phyloP scores from a whole-genome alignment of 2,329 filamentous ascomycete species.

The Arthroderma uncinatum region DNA sequence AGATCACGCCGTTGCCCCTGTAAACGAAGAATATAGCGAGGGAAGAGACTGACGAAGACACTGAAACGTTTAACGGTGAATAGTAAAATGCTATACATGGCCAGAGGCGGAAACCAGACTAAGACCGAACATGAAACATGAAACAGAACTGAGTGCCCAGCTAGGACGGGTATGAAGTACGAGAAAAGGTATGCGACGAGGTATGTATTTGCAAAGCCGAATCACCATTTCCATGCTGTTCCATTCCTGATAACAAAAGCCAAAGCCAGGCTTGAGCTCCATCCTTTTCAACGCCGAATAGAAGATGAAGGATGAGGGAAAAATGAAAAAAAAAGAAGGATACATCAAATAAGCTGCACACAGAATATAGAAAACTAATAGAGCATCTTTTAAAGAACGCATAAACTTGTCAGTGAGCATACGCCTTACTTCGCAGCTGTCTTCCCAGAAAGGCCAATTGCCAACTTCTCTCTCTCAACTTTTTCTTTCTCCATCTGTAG shows the following conservation, averaged over 20 bases:
- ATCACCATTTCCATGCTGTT: constrained; percentile 1
- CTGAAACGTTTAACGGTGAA: neutral
- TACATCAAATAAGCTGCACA: neutral
- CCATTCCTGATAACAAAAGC: neutral
- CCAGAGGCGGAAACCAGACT: neutral
- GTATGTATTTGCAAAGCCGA: neutral
- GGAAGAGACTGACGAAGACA: neutral
- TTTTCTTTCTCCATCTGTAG: constrained; percentile 15
- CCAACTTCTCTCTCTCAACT: constrained; percentile 14
- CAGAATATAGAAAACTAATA: neutral
- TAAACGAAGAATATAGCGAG: neutral
- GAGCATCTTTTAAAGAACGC: neutral
- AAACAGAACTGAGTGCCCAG: neutral
- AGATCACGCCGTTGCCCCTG: too few species aligned
- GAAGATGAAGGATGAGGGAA: neutral
- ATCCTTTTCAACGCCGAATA: constrained; percentile 4
- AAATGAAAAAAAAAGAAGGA: neutral
- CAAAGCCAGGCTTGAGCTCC: neutral
- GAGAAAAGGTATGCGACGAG: neutral
- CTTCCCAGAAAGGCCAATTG: constrained; percentile 8
- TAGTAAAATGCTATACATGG: neutral
- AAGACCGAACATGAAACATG: neutral
- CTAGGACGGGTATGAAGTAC: neutral
- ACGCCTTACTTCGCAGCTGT: neutral
- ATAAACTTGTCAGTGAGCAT: neutral